Conservation (phyloP, 495 filamentous ascomycete genomes). For the Eremomyces bilateralis region DNA sequence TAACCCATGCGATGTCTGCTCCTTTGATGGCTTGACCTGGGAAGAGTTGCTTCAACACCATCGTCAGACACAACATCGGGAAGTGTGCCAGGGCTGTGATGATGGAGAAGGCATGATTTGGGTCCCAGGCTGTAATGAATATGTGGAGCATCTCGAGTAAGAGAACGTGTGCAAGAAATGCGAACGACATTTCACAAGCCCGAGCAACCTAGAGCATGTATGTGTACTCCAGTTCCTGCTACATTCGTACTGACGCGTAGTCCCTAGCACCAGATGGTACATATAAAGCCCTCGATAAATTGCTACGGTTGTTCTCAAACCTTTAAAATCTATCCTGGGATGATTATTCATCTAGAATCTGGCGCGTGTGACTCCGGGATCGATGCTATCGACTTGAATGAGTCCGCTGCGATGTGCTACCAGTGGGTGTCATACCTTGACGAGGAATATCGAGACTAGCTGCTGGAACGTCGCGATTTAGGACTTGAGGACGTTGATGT, state of each 20-base stretch:
- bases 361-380: constrained; percentile 1
- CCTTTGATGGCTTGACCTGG: no score
- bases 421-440: constrained; percentile 1
- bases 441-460: neutral
- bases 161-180: neutral
- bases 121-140: neutral
- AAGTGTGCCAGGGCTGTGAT: neutral
- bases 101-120: neutral
- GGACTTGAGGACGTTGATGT: neutral
- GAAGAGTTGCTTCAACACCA: neutral
- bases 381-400: neutral
- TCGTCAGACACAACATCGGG: neutral
- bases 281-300: neutral
- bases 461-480: no score
- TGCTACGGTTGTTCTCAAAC: constrained; percentile 3
- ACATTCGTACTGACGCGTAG: neutral
- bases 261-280: constrained; percentile 1
- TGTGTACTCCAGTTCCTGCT: neutral
- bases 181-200: neutral
- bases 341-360: constrained; percentile 6
- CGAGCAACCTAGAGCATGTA: neutral
- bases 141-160: neutral
- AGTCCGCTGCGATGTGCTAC: constrained; percentile 1
- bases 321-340: constrained; percentile 1
- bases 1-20: no score